Evolutionary conservation across 495 filamentous ascomycete genomes (phyloP).

Genomic region (Rostrohypoxylon terebratum): DNA sequence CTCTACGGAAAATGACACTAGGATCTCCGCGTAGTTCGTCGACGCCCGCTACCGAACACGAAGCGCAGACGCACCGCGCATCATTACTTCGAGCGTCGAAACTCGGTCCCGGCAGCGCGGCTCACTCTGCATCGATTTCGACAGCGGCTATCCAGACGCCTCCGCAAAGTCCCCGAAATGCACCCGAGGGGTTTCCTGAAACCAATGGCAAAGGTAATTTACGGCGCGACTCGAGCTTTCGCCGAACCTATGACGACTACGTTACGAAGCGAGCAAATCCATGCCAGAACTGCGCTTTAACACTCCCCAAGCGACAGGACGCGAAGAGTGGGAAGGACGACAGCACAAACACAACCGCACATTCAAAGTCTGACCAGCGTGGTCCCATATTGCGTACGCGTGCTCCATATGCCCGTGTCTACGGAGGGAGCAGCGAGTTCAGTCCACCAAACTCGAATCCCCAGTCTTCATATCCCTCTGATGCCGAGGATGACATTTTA

Average conservation of each 20-base stretch:
- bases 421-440: conserved; percentile 50
- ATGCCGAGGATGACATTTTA: conserved; percentile 58
- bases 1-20: conserved; percentile 56
- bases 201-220: conserved; percentile 45
- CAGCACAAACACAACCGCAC: conserved; percentile 37
- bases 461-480: conserved; percentile 57
- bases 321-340: conserved; percentile 46
- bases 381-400: conserved; percentile 61
- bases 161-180: conserved; percentile 69
- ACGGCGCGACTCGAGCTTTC: conserved; percentile 63
- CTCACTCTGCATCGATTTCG: conserved; percentile 36
- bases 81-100: conserved; percentile 52
- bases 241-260: conserved; percentile 67
- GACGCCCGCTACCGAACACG: conserved; percentile 54
- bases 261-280: conserved; percentile 64
- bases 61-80: conserved; percentile 56
- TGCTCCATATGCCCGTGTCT: conserved; percentile 63
- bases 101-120: conserved; percentile 27
- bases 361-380: conserved; percentile 49
- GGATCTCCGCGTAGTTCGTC: conserved; percentile 54
- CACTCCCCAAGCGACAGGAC: conserved; percentile 65
- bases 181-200: conserved; percentile 48
- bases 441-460: conserved; percentile 57
- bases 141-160: conserved; percentile 67
- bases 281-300: conserved; percentile 72